Evolutionary conservation across 1,284 basidiomycete genomes (phyloP).

Genomic region (Leccinum subspadiceum): DNA sequence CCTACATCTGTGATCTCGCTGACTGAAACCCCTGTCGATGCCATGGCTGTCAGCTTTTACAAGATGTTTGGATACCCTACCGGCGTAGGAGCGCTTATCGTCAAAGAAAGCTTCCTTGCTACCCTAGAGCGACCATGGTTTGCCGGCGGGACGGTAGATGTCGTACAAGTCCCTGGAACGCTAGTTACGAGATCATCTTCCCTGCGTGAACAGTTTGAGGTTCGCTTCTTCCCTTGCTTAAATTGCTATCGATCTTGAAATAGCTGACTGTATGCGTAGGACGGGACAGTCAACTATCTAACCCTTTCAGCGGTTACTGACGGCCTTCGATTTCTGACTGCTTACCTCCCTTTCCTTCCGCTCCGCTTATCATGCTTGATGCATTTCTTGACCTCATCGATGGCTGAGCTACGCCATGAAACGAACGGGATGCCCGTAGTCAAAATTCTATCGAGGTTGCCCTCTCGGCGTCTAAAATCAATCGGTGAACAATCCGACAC

Average conservation of each 20-base stretch:
- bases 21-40: constrained; percentile 65
- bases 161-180: constrained; percentile 75
- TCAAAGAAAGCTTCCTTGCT: constrained; percentile 64
- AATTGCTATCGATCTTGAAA: not conserved
- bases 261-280: constrained; percentile 41
- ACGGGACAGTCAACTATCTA: constrained; percentile 81
- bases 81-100: constrained; percentile 76
- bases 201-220: constrained; percentile 74
- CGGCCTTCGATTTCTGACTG: constrained; percentile 70
- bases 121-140: constrained; percentile 76
- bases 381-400: constrained; percentile 51
- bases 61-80: constrained; percentile 90
- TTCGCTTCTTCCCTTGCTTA: constrained; percentile 29
- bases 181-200: constrained; percentile 61
- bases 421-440: constrained; percentile 55
- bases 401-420: constrained; percentile 59
- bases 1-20: constrained; percentile 69
- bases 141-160: constrained; percentile 76
- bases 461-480: constrained; percentile 50
- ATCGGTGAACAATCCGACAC: constrained; percentile 66
- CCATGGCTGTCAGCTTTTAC: constrained; percentile 82
- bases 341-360: constrained; percentile 75
- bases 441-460: constrained; percentile 60
- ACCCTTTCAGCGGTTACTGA: constrained; percentile 72
- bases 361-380: constrained; percentile 66